Percentiles rank a stretch among this genome's conserved stretches.
Evolutionary conservation across 164 flowering plant species (phyloP).

Genomic region (Vitis riparia): DNA sequence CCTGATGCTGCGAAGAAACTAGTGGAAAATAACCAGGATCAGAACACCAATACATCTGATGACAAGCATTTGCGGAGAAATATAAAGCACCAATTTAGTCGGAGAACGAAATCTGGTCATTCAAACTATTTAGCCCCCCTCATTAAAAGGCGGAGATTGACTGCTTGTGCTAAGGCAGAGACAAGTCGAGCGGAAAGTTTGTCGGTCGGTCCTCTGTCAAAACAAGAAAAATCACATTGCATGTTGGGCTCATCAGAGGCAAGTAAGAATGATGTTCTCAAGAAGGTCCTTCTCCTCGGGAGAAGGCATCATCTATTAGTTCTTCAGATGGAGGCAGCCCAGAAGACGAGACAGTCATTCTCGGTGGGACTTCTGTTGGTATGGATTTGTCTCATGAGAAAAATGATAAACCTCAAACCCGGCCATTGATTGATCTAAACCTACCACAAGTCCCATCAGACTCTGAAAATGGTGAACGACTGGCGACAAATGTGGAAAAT

Average conservation of each 20-base stretch:
- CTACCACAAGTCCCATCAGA: slow-evolving; percentile 23
- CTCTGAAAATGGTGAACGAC: slow-evolving; percentile 16
- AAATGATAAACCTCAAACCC: slow-evolving; percentile 1
- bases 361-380: slow-evolving; percentile 7
- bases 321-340: slow-evolving; percentile 26
- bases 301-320: slow-evolving; percentile 23
- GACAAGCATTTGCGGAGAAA: slow-evolving; percentile 25
- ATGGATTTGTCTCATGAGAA: slow-evolving; percentile 4
- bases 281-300: slow-evolving; percentile 20
- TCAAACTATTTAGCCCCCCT: slow-evolving; percentile 29
- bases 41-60: background rate
- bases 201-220: slow-evolving; percentile 9
- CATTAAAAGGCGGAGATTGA: slow-evolving; percentile 38
- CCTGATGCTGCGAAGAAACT: slow-evolving; percentile 10
- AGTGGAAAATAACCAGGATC: slow-evolving; percentile 16
- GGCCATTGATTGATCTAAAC: slow-evolving; percentile 22
- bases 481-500: background rate
- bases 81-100: slow-evolving; percentile 25
- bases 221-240: slow-evolving; percentile 18
- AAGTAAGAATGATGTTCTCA: slow-evolving; percentile 12
- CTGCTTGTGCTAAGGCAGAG: slow-evolving; percentile 35
- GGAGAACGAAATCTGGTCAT: slow-evolving; percentile 27
- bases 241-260: slow-evolving; percentile 20
- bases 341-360: slow-evolving; percentile 18
- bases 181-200: slow-evolving; percentile 8